Percentiles rank a stretch among this genome's conserved stretches.
phyloP scores from a whole-genome alignment of 2,329 filamentous ascomycete species.

The Blumeria graminis region DNA sequence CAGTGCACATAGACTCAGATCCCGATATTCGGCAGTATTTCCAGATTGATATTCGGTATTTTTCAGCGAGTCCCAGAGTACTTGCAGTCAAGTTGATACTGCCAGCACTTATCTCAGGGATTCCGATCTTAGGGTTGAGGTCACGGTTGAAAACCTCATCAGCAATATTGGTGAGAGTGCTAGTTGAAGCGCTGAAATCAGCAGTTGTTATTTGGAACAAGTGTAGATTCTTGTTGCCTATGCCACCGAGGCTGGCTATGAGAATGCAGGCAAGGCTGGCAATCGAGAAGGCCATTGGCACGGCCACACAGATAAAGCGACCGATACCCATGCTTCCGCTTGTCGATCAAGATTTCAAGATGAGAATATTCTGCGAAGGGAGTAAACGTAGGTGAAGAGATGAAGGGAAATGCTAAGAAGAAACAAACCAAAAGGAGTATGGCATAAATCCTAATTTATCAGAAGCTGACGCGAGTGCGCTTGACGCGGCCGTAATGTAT shows the following conservation, averaged over 20 bases:
- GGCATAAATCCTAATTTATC: no score
- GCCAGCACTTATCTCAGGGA: constrained; percentile 3
- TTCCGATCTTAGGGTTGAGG: constrained; percentile 2
- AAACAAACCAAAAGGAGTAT: no score
- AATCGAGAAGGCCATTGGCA: constrained; percentile 64
- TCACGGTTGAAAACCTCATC: constrained; percentile 3
- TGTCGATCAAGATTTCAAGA: no score
- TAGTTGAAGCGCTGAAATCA: constrained; percentile 23
- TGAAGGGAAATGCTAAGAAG: no score
- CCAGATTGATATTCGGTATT: constrained; percentile 68
- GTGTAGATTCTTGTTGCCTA: constrained; percentile 30
- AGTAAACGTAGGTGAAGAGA: no score
- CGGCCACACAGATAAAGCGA: constrained; percentile 63
- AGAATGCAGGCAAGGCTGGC: constrained; percentile 48
- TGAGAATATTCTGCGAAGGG: no score
- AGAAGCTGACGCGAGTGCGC: no score
- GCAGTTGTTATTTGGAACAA: constrained; percentile 36
- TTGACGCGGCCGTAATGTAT: no score
- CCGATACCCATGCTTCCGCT: constrained; percentile 39
- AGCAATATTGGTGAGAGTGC: constrained; percentile 7
- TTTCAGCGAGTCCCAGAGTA: constrained; percentile 35
- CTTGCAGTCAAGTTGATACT: constrained; percentile 28
- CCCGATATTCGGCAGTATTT: constrained; percentile 45
- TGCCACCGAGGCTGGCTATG: constrained; percentile 29
- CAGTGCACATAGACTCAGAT: constrained; percentile 40